Evolutionary conservation across 345 rosid species (phyloP).

Genomic region (Trapa bicornis): DNA sequence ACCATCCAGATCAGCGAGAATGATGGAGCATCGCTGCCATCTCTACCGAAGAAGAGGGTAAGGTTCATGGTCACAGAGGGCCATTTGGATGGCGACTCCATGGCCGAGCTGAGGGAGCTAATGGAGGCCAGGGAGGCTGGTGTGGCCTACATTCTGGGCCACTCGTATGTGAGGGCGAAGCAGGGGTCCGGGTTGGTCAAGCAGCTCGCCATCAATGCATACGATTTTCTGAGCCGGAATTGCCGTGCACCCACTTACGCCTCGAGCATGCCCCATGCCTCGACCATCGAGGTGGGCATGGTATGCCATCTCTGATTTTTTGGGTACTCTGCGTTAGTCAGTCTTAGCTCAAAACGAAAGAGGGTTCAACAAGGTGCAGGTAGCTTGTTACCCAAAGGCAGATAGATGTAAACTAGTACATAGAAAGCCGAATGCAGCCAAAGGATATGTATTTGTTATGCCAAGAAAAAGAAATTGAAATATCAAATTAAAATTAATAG

Average conservation of each 20-base stretch:
- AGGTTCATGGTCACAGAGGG: conserved; percentile 63
- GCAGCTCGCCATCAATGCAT: conserved; percentile 50
- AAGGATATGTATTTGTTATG: no score
- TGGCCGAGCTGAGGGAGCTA: conserved; percentile 58
- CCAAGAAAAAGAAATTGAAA: no score
- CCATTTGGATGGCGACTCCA: conserved; percentile 40
- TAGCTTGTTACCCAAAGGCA: no score
- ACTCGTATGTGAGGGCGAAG: conserved; percentile 65
- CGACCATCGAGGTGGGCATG: conserved; percentile 94
- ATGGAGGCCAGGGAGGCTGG: conserved; percentile 86
- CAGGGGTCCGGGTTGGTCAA: conserved; percentile 65
- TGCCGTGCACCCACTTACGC: conserved; percentile 38
- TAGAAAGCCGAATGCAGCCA: no score
- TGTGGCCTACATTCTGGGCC: conserved; percentile 75
- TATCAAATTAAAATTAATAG: no score
- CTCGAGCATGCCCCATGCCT: conserved; percentile 52
- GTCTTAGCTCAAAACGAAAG: no score
- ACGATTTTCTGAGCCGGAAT: conserved; percentile 77
- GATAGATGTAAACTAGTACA: no score
- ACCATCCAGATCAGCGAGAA: conserved; percentile 48
- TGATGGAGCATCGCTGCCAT: conserved; percentile 18
- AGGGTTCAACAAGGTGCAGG: no score
- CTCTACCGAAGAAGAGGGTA: conserved; percentile 46
- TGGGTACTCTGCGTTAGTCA: not conserved
- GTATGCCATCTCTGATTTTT: conserved; percentile 44